A percentile compares a stretch with the other conserved stretches of the same genome.
phyloP scores from a whole-genome alignment of 768 basidiomycete species.

The Melanogaster broomeanus region DNA sequence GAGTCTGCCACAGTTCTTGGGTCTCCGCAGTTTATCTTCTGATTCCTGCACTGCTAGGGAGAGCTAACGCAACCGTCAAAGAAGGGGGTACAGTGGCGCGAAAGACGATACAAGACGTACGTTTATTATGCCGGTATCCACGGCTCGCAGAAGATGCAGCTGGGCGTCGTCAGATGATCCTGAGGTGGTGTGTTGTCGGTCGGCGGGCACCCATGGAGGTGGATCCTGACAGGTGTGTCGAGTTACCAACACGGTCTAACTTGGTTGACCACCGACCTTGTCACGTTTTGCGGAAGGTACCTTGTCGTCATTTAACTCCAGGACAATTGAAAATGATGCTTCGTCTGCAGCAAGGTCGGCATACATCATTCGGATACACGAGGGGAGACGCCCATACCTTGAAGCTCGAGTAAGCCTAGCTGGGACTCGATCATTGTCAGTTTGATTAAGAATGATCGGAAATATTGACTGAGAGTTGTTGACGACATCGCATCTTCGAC shows the following conservation, averaged over 20 bases:
- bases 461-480: slow-evolving; percentile 66
- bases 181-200: slow-evolving; percentile 65
- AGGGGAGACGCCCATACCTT: slow-evolving; percentile 45
- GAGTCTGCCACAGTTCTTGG: slow-evolving; percentile 5
- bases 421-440: slow-evolving; percentile 76
- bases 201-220: slow-evolving; percentile 80
- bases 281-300: slow-evolving; percentile 52
- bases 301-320: slow-evolving; percentile 74
- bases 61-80: slow-evolving; percentile 43
- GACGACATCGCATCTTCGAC: slow-evolving; percentile 72
- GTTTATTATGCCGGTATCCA: slow-evolving; percentile 83
- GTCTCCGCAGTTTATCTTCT: slow-evolving; percentile 55
- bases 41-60: slow-evolving; percentile 83
- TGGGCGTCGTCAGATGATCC: slow-evolving; percentile 67
- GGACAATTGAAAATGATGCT: slow-evolving; percentile 76
- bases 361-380: background rate
- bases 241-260: background rate
- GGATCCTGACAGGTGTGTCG: slow-evolving; percentile 48
- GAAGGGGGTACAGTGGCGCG: background rate
- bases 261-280: slow-evolving; percentile 38
- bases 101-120: slow-evolving; percentile 40
- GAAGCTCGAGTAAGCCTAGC: slow-evolving; percentile 57
- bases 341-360: slow-evolving; percentile 48
- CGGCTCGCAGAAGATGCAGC: slow-evolving; percentile 73
- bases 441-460: slow-evolving; percentile 82